Base-by-base conservation (phyloP, 208 protist species). In the Leishmania turanica region DNA sequence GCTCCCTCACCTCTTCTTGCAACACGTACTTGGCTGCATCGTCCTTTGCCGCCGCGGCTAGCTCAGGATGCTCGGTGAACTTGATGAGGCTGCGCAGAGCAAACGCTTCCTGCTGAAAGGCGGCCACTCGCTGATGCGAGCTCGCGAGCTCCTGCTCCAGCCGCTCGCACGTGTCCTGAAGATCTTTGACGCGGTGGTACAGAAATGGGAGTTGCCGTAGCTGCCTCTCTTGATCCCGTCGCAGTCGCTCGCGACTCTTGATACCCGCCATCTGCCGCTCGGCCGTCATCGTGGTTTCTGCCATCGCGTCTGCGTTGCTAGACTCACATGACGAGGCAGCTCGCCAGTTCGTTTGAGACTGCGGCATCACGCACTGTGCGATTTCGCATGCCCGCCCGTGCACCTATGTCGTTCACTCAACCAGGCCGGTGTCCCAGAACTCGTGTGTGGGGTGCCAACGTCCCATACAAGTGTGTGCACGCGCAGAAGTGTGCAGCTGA, bases 31-130 rank as follows among this genome's bases (percentile, higher is more conserved):
- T 31, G 27, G 81, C 77, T 2, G 77, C 89, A 72, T 87, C 80
- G 9, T 51, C 70, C 24, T 78, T 80, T 19, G 88, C 87, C 13
- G 65, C 75, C 37, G 78, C 82, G 3, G 82, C 87, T 27, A 87
- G 68, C 72, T 89, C 84, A 15, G 92, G 84, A 71, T 89, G 82
- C 19, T 91, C 75, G 3, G 45, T 42, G 27, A 93, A 66, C 47
- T 89, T 81, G 5, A 95, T 65, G 68, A 92, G 85, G 17, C 42
- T 84, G 42, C 85, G 88, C 42, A 93, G 81, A 15, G 88, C 73
- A 11, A 78, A 75, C 37, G 85, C 73, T 69, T 95, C 92, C 31
- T 93, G 82, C 54, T 82, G 85, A 40, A 89, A 89, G 11, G 69
- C 85, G 37, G 64, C 66, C 54, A 86, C 68, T 31, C 80, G 82